These are phyloP conservation scores for Margaritispora aquatica DNA, from an alignment of 495 filamentous ascomycete genomes.

Conservation along the genomic window DNA sequence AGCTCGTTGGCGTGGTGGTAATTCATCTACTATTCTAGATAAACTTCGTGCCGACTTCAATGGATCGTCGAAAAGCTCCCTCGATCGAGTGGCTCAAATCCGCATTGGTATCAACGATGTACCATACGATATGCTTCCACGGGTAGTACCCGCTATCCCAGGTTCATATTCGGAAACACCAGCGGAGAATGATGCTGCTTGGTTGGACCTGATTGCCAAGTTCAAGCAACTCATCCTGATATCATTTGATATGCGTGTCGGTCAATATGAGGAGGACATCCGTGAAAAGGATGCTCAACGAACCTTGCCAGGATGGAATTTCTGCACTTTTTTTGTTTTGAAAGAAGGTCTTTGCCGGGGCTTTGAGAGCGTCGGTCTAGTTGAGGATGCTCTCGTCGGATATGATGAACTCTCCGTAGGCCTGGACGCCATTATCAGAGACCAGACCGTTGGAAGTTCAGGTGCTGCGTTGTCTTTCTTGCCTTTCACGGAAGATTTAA, in stretches of 20 bases:
- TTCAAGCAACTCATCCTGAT: constrained; percentile 80
- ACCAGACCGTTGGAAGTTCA: constrained; percentile 51
- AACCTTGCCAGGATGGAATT: constrained; percentile 92
- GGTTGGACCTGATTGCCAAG: constrained; percentile 79
- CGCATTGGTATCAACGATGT: constrained; percentile 62
- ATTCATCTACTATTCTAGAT: constrained; percentile 76
- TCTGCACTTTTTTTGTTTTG: constrained; percentile 96
- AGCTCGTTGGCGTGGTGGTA: constrained; percentile 67
- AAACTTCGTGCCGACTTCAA: constrained; percentile 93
- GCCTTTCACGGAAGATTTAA: constrained; percentile 63
- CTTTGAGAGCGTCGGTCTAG: constrained; percentile 92
- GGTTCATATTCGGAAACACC: constrained; percentile 55
- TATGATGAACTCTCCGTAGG: constrained; percentile 91
- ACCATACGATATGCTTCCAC: constrained; percentile 47
- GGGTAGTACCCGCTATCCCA: constrained; percentile 49
- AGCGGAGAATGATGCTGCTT: constrained; percentile 63
- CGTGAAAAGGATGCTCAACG: constrained; percentile 88
- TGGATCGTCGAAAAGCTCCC: constrained; percentile 64
- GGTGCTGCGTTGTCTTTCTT: constrained; percentile 57
- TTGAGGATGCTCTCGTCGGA: constrained; percentile 87
- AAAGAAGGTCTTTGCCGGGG: constrained; percentile 92
- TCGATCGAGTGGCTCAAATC: constrained; percentile 82
- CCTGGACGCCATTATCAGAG: constrained; percentile 72
- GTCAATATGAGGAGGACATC: constrained; percentile 96
- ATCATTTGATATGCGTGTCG: constrained; percentile 86